phyloP scores from a whole-genome alignment of 257 asterid genomes.

The Plantago major region DNA sequence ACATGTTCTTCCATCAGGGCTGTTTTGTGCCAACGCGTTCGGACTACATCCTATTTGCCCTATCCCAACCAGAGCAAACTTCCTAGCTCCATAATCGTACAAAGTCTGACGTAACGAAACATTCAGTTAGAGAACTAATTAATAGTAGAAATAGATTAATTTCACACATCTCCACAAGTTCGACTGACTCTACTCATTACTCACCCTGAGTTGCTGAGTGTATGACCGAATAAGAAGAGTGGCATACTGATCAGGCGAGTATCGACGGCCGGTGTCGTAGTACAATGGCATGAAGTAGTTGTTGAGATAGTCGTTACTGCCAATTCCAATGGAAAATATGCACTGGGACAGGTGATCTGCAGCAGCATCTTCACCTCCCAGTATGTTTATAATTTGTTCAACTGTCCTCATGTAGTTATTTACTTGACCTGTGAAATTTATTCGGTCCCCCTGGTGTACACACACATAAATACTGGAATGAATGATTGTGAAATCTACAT shows the following conservation, averaged over 20 bases:
- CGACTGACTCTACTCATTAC: not conserved
- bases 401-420: constrained; percentile 41
- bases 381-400: constrained; percentile 35
- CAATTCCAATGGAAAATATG: constrained; percentile 43
- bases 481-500: not conserved
- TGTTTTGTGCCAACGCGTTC: constrained; percentile 83
- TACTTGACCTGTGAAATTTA: constrained; percentile 40
- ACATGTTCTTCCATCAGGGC: constrained; percentile 78
- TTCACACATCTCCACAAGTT: no score
- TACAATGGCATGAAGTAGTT: constrained; percentile 52
- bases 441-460: constrained; percentile 57
- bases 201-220: constrained; percentile 35
- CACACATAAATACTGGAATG: not conserved
- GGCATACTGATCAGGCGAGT: constrained; percentile 47
- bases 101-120: constrained; percentile 11
- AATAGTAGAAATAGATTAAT: not conserved
- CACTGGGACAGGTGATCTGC: constrained; percentile 42
- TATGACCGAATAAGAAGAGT: constrained; percentile 42
- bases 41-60: constrained; percentile 98
- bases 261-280: constrained; percentile 32
- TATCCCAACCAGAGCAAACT: constrained; percentile 59
- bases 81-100: constrained; percentile 74
- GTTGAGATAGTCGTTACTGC: constrained; percentile 65
- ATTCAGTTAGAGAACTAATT: not conserved
- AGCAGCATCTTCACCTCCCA: constrained; percentile 47